Evolutionary conservation across 257 asterid genomes (phyloP).

Genomic region (Verbena officinalis): DNA sequence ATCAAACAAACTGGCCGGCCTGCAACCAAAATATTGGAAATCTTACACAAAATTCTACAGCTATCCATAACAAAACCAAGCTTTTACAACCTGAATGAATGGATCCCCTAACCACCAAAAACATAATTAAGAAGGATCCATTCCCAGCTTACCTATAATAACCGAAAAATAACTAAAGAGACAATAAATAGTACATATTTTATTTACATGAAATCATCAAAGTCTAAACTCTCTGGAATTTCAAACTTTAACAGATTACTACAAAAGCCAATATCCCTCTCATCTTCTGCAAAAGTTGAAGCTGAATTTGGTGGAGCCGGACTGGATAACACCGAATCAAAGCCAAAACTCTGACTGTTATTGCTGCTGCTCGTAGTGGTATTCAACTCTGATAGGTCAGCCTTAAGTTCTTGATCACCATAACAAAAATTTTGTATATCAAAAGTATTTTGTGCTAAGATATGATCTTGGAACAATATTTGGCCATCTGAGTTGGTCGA

Average conservation of each 20-base stretch:
- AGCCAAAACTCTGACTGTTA: constrained; percentile 31
- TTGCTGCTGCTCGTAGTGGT: constrained; percentile 9
- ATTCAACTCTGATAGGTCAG: constrained; percentile 43
- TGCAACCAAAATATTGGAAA: constrained; percentile 21
- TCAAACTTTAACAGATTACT: constrained; percentile 44
- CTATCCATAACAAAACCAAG: constrained; percentile 13
- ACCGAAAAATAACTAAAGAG: not conserved
- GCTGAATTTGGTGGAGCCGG: constrained; percentile 32
- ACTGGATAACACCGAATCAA: constrained; percentile 40
- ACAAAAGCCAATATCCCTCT: constrained; percentile 44
- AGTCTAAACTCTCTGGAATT: constrained; percentile 45
- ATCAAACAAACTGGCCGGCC: too few species aligned
- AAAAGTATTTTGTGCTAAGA: too few species aligned
- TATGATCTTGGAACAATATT: constrained; percentile 42
- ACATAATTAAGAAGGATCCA: constrained; percentile 22
- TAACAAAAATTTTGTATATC: constrained; percentile 30
- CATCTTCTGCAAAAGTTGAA: constrained; percentile 37
- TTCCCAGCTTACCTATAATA: not conserved
- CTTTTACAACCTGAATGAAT: constrained; percentile 16
- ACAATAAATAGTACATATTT: not conserved
- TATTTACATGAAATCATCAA: constrained; percentile 42
- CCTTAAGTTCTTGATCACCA: constrained; percentile 32
- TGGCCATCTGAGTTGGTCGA: constrained; percentile 38
- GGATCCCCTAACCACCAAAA: constrained; percentile 23
- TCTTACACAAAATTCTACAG: constrained; percentile 4